Percentiles rank a stretch among this genome's conserved stretches.
Conservation (phyloP, 2,329 filamentous ascomycete species). For the Aspergillus sp. region DNA sequence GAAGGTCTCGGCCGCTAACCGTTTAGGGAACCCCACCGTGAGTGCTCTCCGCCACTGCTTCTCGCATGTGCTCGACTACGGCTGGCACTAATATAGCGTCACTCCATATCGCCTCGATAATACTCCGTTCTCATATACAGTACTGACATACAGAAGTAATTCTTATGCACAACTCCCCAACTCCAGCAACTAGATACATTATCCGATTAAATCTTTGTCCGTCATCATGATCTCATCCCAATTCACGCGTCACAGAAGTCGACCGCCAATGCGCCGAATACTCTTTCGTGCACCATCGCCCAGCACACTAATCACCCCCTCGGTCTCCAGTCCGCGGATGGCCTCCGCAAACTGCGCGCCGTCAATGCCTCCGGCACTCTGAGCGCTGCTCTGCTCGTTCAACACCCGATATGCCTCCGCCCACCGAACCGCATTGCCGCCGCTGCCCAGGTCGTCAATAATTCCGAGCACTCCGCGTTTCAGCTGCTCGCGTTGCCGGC, state of each 20-base stretch:
- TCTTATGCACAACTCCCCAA: neutral
- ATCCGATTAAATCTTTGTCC: conserved; percentile 14
- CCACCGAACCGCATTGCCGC: conserved; percentile 68
- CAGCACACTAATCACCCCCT: conserved; percentile 74
- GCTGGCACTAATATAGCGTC: neutral
- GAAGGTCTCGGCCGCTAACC: too few relatives aligned
- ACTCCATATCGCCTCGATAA: neutral
- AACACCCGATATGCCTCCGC: conserved; percentile 74
- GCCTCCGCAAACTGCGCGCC: conserved; percentile 78
- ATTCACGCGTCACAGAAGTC: conserved; percentile 10
- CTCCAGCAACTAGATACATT: neutral
- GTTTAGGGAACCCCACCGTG: too few relatives aligned
- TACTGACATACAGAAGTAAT: neutral
- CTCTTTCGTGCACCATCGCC: conserved; percentile 83
- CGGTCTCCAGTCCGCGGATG: conserved; percentile 75
- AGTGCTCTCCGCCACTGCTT: too few relatives aligned
- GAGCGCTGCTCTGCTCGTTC: conserved; percentile 65
- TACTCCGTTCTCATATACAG: neutral
- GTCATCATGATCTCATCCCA: conserved; percentile 28
- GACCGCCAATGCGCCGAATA: conserved; percentile 70
- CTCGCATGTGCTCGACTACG: too few relatives aligned
- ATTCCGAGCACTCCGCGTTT: conserved; percentile 73
- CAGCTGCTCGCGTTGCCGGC: conserved; percentile 77
- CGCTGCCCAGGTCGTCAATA: conserved; percentile 76
- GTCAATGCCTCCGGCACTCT: conserved; percentile 54